These are phyloP conservation scores for Nepenthes alata DNA, from an alignment of 179 eudicot species.

Conservation along the genomic window DNA sequence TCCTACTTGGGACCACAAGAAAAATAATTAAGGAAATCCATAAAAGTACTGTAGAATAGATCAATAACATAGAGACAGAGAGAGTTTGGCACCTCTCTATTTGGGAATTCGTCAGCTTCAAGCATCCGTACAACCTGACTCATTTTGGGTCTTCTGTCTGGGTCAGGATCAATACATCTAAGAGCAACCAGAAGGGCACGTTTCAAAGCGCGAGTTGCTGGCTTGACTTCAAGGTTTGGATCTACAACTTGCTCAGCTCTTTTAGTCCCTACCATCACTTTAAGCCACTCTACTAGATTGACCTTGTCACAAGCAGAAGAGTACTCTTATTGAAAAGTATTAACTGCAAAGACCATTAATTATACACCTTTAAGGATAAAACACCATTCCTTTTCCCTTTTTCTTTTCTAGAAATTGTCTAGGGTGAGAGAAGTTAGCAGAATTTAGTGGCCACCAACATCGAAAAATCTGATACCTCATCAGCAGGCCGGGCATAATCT, in stretches of 20 bases:
- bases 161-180: conserved; percentile 13
- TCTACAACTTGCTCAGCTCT: conserved; percentile 1
- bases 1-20: too few species aligned
- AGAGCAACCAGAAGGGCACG: conserved; percentile 11
- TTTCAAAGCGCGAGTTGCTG: conserved; percentile 9
- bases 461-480: conserved; percentile 41
- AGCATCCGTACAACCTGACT: conserved; percentile 11
- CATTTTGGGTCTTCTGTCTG: conserved; percentile 10
- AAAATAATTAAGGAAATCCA: too few species aligned
- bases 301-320: background rate
- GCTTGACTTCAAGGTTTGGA: background rate
- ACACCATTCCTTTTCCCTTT: too few species aligned
- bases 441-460: too few species aligned
- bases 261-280: background rate
- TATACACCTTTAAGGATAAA: too few species aligned
- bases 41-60: too few species aligned
- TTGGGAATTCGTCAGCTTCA: conserved; percentile 2
- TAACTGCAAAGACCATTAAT: too few species aligned
- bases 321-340: too few species aligned
- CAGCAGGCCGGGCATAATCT: conserved; percentile 75
- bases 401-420: too few species aligned
- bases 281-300: conserved; percentile 1
- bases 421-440: too few species aligned
- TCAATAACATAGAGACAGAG: too few species aligned
- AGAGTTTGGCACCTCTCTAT: background rate